These are phyloP conservation scores for Suhomyces pyralidae DNA, from an alignment of 805 yeast species.

Conservation along the genomic window DNA sequence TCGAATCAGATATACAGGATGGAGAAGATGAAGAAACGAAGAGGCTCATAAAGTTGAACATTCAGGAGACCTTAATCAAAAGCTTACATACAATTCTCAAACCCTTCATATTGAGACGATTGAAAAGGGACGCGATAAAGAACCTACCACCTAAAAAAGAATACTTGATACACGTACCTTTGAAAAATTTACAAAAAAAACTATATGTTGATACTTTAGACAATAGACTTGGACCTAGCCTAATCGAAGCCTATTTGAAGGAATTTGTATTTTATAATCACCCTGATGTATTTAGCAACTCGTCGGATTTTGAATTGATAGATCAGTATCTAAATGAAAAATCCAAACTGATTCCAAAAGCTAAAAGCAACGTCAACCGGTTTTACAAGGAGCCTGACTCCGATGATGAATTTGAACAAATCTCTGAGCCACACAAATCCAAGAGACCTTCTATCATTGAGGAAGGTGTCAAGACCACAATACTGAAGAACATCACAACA, in stretches of 20 bases:
- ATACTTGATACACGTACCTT: conserved; percentile 70
- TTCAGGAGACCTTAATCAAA: conserved; percentile 53
- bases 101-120: conserved; percentile 81
- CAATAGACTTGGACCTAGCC: conserved; percentile 41
- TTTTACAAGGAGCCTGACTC: conserved; percentile 21
- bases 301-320: conserved; percentile 24
- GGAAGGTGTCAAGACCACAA: conserved; percentile 12
- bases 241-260: conserved; percentile 46
- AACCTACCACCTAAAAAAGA: conserved; percentile 87
- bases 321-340: conserved; percentile 43
- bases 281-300: conserved; percentile 12
- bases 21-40: conserved; percentile 42
- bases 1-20: conserved; percentile 15
- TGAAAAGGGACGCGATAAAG: conserved; percentile 67
- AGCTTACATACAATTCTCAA: conserved; percentile 84
- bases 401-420: conserved; percentile 27
- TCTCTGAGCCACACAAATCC: neutral
- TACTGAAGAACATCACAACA: conserved; percentile 4
- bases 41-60: conserved; percentile 54
- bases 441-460: conserved; percentile 4
- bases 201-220: conserved; percentile 55
- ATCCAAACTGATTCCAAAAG: conserved; percentile 5
- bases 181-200: conserved; percentile 61
- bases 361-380: conserved; percentile 2
- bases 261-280: conserved; percentile 50